Conservation (phyloP, 1,139 yeast species). For the Nakaseomyces kungkrabaensis region DNA sequence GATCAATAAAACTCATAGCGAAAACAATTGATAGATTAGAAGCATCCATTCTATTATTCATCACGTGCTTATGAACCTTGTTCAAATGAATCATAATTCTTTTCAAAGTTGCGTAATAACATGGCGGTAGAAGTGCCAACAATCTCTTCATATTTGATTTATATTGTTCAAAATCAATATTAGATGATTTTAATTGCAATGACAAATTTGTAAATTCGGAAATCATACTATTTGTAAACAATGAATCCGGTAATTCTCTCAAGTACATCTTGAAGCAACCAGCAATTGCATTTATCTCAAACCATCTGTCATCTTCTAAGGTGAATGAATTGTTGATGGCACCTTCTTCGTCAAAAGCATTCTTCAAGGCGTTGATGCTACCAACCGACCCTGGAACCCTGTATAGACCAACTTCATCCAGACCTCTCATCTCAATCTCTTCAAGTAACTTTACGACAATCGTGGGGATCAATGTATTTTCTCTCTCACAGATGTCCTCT, state of each 20-base stretch:
- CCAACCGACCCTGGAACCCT: slow-evolving; percentile 86
- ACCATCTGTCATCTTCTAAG: slow-evolving; percentile 57
- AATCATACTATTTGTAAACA: slow-evolving; percentile 55
- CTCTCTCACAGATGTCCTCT: slow-evolving; percentile 63
- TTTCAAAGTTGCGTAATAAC: slow-evolving; percentile 59
- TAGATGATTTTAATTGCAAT: slow-evolving; percentile 25
- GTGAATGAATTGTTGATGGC: slow-evolving; percentile 39
- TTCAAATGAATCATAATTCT: slow-evolving; percentile 61
- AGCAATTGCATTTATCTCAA: slow-evolving; percentile 81
- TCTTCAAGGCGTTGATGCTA: slow-evolving; percentile 60
- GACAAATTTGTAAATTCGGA: slow-evolving; percentile 38
- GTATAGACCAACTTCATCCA: slow-evolving; percentile 86
- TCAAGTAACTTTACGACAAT: slow-evolving; percentile 55
- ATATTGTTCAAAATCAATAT: slow-evolving; percentile 15
- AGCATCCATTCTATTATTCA: slow-evolving; percentile 66
- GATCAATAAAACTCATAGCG: slow-evolving; percentile 46
- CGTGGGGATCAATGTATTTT: slow-evolving; percentile 49
- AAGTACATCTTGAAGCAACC: slow-evolving; percentile 80
- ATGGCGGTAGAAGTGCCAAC: slow-evolving; percentile 45
- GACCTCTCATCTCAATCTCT: slow-evolving; percentile 73
- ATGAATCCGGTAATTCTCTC: slow-evolving; percentile 83
- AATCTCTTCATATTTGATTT: slow-evolving; percentile 29
- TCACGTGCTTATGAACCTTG: slow-evolving; percentile 48
- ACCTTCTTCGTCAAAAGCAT: slow-evolving; percentile 65
- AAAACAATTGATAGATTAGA: slow-evolving; percentile 74